These are phyloP conservation scores for Boletus reticuloceps DNA, from an alignment of 768 basidiomycete species.

Conservation along the genomic window DNA sequence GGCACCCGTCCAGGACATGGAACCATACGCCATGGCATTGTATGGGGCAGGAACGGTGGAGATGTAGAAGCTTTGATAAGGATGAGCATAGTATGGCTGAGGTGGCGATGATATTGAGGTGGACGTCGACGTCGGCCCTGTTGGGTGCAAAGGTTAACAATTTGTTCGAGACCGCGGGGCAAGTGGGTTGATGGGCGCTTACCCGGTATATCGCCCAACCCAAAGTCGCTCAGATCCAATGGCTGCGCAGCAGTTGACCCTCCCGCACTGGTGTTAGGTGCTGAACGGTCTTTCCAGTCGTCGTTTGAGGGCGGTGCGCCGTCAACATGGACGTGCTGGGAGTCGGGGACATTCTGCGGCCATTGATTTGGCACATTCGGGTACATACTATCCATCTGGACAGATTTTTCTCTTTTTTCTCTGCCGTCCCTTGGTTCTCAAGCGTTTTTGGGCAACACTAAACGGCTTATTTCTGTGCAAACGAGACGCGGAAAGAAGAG, in stretches of 20 bases:
- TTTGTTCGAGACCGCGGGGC: background rate
- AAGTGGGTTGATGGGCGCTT: constrained; percentile 32
- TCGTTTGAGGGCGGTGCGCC: constrained; percentile 30
- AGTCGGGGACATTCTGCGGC: constrained; percentile 37
- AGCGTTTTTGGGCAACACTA: constrained; percentile 43
- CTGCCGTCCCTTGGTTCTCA: constrained; percentile 38
- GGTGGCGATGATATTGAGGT: constrained; percentile 39
- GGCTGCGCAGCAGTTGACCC: constrained; percentile 33
- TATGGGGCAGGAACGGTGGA: constrained; percentile 44
- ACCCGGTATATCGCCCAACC: constrained; percentile 42
- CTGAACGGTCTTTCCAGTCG: constrained; percentile 40
- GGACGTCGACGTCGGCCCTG: constrained; percentile 38
- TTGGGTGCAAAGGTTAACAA: constrained; percentile 10
- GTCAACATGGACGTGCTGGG: constrained; percentile 33
- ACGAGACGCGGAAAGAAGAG: constrained; percentile 35
- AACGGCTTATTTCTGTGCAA: constrained; percentile 46
- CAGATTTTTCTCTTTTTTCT: constrained; percentile 39
- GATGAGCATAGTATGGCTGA: constrained; percentile 39
- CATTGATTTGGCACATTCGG: constrained; percentile 42
- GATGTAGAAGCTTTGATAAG: constrained; percentile 43
- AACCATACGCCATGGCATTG: constrained; percentile 54
- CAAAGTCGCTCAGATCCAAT: constrained; percentile 44
- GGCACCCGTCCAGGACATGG: constrained; percentile 43
- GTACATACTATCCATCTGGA: constrained; percentile 47
- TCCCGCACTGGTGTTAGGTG: constrained; percentile 21